Evolutionary conservation across 768 basidiomycete genomes (phyloP), one percentile per base, ranked within the genome.

Genomic region (Coprinopsis sp.): DNA sequence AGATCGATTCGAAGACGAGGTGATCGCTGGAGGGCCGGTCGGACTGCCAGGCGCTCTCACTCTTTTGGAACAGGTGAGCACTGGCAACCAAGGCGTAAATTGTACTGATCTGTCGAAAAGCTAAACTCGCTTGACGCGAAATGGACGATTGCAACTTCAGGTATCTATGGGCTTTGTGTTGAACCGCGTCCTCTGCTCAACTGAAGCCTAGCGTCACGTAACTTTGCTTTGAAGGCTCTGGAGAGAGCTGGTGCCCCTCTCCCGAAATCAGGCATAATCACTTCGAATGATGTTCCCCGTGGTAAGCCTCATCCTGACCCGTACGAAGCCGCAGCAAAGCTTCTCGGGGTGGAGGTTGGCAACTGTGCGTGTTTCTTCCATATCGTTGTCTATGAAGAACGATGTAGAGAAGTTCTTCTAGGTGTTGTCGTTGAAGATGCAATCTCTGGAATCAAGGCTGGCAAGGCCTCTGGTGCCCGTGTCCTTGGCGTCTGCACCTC

Each of bases 241-340:
- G 61, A 76, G 31, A 75, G 77, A 28, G 79, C 84, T 33, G 76
- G 73, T 1, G 68, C 92, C 16, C 76, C 81, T 2, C 47, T 77
- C 2, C 84, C 87, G 2, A 64, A 64, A 2, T 70, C 66, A 37
- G 82, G 81, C 13, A 70, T 85, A 42, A 77, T 93, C 54, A 91
- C 89, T 2, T 82, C 85, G 6, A 78, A 84, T 63, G 79, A 86
- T 53, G 84, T 85, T 8, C 55, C 64, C 10, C 65, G 74, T 40
- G 91, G 91, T 36, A 94, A 94, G 67, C 92, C 92, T n/a, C 74
- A 84, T 57, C 91, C 92, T 1, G 89, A 79, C 28, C 93, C 93
- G 18, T 96, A 94, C 64, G 67, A 92, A 12, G 78, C 79, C 1
- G 91, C 91, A 10, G 90, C 91, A 14, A 54, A 65, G 44, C 71